Percentiles rank a stretch among this genome's conserved stretches.
These are phyloP conservation scores for Penicillium lagena DNA, from an alignment of 495 filamentous ascomycete genomes.

Conservation along the genomic window DNA sequence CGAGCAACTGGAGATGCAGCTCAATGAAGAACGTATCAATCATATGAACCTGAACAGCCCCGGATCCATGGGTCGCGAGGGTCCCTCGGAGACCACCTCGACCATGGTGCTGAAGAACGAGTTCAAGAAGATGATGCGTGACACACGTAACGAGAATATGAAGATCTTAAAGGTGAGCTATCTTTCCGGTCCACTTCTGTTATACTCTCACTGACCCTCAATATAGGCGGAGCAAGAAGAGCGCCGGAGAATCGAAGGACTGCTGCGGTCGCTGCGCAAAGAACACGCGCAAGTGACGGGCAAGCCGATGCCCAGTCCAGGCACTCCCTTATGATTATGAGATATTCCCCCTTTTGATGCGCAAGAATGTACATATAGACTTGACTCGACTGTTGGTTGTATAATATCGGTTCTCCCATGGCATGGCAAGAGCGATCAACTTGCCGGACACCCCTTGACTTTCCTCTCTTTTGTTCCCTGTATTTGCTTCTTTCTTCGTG, in stretches of 20 bases:
- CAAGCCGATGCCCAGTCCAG: slow-evolving; percentile 46
- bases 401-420: slow-evolving; percentile 13
- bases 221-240: slow-evolving; percentile 66
- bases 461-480: neutral
- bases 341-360: slow-evolving; percentile 3
- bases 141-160: slow-evolving; percentile 65
- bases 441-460: neutral
- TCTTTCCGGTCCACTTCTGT: neutral
- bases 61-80: slow-evolving; percentile 38
- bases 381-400: slow-evolving; percentile 4
- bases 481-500: neutral
- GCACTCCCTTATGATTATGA: slow-evolving; percentile 40
- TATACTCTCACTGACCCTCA: slow-evolving; percentile 10
- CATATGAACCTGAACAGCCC: slow-evolving; percentile 61
- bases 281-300: slow-evolving; percentile 43
- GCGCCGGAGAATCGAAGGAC: slow-evolving; percentile 55
- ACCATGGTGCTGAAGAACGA: slow-evolving; percentile 71
- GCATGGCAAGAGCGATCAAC: slow-evolving; percentile 18
- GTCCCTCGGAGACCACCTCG: slow-evolving; percentile 53
- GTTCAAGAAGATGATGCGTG: slow-evolving; percentile 89
- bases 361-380: slow-evolving; percentile 20
- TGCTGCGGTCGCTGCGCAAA: slow-evolving; percentile 49
- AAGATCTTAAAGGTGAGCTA: slow-evolving; percentile 60
- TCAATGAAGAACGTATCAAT: slow-evolving; percentile 66
- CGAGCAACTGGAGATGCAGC: slow-evolving; percentile 58